Percentiles rank a stretch among this genome's conserved stretches.
These are phyloP conservation scores for Nicotiana knightiana DNA, from an alignment of 257 asterid species.

Conservation along the genomic window DNA sequence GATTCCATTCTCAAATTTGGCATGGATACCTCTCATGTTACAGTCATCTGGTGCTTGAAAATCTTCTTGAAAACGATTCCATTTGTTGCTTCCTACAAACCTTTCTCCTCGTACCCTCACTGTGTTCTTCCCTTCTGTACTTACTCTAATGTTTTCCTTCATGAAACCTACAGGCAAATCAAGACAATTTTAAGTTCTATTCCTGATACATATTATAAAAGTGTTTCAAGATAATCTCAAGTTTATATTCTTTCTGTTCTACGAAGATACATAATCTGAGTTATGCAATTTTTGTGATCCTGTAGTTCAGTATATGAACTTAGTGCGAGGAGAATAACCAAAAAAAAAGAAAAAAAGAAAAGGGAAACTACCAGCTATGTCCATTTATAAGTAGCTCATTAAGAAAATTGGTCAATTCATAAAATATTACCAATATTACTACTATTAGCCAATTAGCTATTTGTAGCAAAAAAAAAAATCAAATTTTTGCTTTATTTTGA, in stretches of 20 bases:
- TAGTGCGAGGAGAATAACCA: no score
- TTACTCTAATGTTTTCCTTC: conserved; percentile 51
- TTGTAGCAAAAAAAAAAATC: no score
- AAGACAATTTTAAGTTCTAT: not conserved
- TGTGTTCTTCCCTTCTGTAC: conserved; percentile 50
- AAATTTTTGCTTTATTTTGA: no score
- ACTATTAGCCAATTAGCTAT: no score
- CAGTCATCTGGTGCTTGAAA: conserved; percentile 50
- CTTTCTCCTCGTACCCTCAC: conserved; percentile 64
- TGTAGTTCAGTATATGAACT: no score
- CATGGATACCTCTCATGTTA: conserved; percentile 41
- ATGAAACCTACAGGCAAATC: conserved; percentile 38
- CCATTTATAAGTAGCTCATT: no score
- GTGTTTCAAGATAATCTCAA: not conserved
- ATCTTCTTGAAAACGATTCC: conserved; percentile 75
- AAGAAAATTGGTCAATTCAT: no score
- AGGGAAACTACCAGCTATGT: no score
- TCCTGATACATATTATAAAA: not conserved
- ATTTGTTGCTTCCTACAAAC: conserved; percentile 52
- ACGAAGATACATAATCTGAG: not conserved
- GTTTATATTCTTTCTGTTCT: not conserved
- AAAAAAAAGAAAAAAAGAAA: no score
- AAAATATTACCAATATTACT: no score
- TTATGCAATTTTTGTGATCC: no score
- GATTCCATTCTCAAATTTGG: conserved; percentile 54